Conservation (phyloP, 805 yeast genomes). For the Yamadazyma takamatsuzukensis region DNA sequence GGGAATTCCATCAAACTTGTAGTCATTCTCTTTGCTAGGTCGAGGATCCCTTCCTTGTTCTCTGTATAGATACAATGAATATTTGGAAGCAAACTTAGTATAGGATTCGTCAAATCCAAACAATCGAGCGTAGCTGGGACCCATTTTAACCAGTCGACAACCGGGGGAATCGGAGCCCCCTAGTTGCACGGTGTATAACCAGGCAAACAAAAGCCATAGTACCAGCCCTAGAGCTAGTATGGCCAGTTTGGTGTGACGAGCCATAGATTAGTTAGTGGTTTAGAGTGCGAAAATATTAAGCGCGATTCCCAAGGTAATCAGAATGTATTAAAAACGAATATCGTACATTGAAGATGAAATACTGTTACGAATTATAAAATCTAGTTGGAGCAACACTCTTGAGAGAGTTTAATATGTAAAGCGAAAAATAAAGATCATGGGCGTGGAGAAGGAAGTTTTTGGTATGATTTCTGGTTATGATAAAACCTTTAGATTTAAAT, state of each 20-base stretch:
- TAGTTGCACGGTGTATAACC: constrained; percentile 14
- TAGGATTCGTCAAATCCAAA: constrained; percentile 68
- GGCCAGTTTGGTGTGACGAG: background rate
- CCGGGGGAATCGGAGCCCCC: constrained; percentile 33
- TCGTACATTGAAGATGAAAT: too few species aligned
- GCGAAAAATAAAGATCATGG: too few species aligned
- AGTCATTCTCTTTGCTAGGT: constrained; percentile 40
- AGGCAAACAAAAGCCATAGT: constrained; percentile 5
- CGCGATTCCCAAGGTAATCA: too few species aligned
- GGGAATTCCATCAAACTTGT: constrained; percentile 67
- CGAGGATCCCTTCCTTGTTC: constrained; percentile 69
- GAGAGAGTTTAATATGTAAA: background rate
- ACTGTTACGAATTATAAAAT: background rate
- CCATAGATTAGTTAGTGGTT: background rate
- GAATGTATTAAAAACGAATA: too few species aligned
- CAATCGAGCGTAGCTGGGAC: constrained; percentile 76
- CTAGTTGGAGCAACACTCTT: background rate
- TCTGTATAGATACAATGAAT: constrained; percentile 79
- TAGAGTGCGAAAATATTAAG: too few species aligned
- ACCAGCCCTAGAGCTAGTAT: constrained; percentile 4
- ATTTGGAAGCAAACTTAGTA: constrained; percentile 72
- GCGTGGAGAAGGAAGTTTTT: too few species aligned
- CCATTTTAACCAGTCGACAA: constrained; percentile 75
- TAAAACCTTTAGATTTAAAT: too few species aligned
- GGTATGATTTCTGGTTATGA: too few species aligned